Evolutionary conservation across 2,329 filamentous ascomycete genomes (phyloP), one percentile per base, ranked within the genome.

Genomic region (Aspergillus felis): DNA sequence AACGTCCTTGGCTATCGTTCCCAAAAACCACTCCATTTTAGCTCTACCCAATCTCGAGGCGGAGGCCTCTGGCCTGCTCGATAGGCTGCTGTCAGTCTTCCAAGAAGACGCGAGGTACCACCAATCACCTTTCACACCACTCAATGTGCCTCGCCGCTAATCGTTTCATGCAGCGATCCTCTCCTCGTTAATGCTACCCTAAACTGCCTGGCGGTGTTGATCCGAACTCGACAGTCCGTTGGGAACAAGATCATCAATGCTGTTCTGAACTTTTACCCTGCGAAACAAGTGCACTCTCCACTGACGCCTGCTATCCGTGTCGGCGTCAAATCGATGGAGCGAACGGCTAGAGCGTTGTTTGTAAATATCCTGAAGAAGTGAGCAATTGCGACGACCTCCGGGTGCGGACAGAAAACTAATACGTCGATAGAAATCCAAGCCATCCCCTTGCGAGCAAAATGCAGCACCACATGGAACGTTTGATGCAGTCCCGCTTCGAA

Each of bases 251-350:
- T 97, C 60, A 76, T 97, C 62, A 90, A 87, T 69, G 86, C 91
- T 17, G 82, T 97, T 29, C 81, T 99, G 64, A 92, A 87, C 72
- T 99, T 97, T 81, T 96, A 96, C 69, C 94, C 94, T 0, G 78
- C 97, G 48, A 91, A 89, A 74, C 84, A 91, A 62, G 90, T 89
- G 56, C 88, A 85, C 66, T 85, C 86, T 1, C 87, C 89, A 3
- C 84, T 95, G 79, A 93, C 89, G 0, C 84, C 91, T 2, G 91
- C 87, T 69, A 84, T 85, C 51, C 91, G 89, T 66, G 88, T 99
- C 58, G 85, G 93, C 66, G 83, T 96, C 60, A 91, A 88, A 74
- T 97, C 93, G 4, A 94, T 99, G 86, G 93, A 97, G 74, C 91
- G 96, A 71, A 99, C 94, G 25, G 90, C 90, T 3, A 85, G 92